phyloP scores from a whole-genome alignment of 108 stramenopile species.

The Nitzschia putrida region DNA sequence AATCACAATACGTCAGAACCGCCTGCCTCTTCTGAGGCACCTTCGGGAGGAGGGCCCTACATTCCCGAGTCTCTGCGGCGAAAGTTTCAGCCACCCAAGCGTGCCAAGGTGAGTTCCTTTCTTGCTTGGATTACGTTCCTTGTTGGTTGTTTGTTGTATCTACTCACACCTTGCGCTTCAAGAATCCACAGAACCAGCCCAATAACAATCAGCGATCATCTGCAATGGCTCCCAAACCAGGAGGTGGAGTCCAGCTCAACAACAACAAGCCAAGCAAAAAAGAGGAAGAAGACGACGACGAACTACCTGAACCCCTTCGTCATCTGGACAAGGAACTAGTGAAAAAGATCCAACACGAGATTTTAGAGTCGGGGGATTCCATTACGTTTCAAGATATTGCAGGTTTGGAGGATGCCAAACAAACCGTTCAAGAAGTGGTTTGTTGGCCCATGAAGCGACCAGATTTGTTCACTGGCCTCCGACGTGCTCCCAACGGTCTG shows the following conservation, averaged over 20 bases:
- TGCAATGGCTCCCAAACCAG: background rate
- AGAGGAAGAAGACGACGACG: slow-evolving; percentile 61
- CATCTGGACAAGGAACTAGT: slow-evolving; percentile 86
- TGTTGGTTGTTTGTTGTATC: background rate
- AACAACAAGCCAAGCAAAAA: slow-evolving; percentile 5
- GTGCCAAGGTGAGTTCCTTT: slow-evolving; percentile 28
- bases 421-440: slow-evolving; percentile 86
- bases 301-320: slow-evolving; percentile 81
- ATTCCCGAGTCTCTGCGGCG: slow-evolving; percentile 76
- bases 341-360: slow-evolving; percentile 84
- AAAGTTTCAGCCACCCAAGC: slow-evolving; percentile 79
- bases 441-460: slow-evolving; percentile 92
- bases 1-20: slow-evolving; percentile 17
- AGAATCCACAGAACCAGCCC: background rate
- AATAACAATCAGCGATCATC: slow-evolving; percentile 1
- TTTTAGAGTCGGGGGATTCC: slow-evolving; percentile 64
- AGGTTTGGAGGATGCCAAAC: slow-evolving; percentile 84
- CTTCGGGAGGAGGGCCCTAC: slow-evolving; percentile 36
- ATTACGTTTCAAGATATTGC: slow-evolving; percentile 93
- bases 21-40: slow-evolving; percentile 5
- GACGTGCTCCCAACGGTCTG: slow-evolving; percentile 84
- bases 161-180: background rate
- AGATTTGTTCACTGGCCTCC: slow-evolving; percentile 90
- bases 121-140: background rate
- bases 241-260: slow-evolving; percentile 14